Percentiles rank a stretch among this genome's conserved stretches.
These are phyloP conservation scores for Aegilops longissima DNA, from an alignment of 176 grass and related monocot species.

Conservation along the genomic window DNA sequence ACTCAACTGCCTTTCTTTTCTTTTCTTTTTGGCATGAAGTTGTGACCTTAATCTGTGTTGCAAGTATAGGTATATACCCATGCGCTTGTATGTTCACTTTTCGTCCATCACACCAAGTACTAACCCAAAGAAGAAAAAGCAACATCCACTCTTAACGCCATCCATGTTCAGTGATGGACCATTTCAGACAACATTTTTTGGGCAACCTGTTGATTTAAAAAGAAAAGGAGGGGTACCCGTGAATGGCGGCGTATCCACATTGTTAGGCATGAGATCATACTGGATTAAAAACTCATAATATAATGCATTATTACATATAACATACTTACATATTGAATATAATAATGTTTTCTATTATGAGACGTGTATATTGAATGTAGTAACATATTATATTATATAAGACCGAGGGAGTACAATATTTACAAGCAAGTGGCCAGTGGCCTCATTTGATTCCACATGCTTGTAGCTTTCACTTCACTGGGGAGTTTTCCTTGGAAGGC, in stretches of 20 bases:
- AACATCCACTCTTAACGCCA: not conserved
- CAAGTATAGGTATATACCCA: not conserved
- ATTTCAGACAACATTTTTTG: not conserved
- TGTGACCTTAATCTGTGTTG: not conserved
- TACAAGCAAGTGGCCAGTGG: no score
- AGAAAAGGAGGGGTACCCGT: not conserved
- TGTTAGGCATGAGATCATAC: slow-evolving; percentile 22
- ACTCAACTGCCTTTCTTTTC: not conserved
- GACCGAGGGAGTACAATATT: no score
- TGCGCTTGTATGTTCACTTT: not conserved
- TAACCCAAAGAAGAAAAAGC: not conserved
- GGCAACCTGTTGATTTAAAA: no score
- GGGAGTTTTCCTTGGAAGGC: no score
- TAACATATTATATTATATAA: no score
- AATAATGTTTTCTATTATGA: no score
- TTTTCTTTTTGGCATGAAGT: not conserved
- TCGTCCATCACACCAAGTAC: not conserved
- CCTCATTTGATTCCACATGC: no score
- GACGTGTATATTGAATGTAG: no score
- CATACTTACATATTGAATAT: no score
- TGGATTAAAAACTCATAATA: not conserved
- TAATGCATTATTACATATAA: no score
- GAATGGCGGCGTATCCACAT: slow-evolving; percentile 25
- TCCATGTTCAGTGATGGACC: not conserved
- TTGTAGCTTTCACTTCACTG: no score